Evolutionary conservation across 1,139 yeast genomes (phyloP).

Genomic region (Zygotorulaspora mrakii): DNA sequence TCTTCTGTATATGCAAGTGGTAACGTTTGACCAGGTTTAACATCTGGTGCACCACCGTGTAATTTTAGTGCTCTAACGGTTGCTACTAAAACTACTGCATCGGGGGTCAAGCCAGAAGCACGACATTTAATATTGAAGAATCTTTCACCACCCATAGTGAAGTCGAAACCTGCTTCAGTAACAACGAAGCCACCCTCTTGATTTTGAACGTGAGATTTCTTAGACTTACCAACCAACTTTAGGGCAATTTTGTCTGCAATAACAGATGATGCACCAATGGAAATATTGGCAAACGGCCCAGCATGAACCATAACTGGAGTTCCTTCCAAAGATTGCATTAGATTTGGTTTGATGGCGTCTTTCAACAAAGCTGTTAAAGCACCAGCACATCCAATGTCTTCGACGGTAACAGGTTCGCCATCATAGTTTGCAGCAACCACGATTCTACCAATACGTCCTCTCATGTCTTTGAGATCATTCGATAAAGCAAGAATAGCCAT

Average conservation of each 20-base stretch:
- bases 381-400: slow-evolving; percentile 78
- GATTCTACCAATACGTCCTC: slow-evolving; percentile 64
- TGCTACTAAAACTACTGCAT: slow-evolving; percentile 73
- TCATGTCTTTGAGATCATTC: slow-evolving; percentile 59
- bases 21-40: slow-evolving; percentile 73
- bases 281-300: slow-evolving; percentile 82
- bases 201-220: slow-evolving; percentile 46
- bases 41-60: slow-evolving; percentile 84
- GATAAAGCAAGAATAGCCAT: slow-evolving; percentile 81
- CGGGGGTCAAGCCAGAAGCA: slow-evolving; percentile 67
- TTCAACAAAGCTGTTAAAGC: slow-evolving; percentile 73
- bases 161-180: slow-evolving; percentile 83
- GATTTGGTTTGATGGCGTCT: slow-evolving; percentile 78
- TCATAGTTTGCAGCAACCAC: slow-evolving; percentile 64
- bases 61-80: slow-evolving; percentile 75
- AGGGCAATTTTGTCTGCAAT: slow-evolving; percentile 73
- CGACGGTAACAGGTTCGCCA: slow-evolving; percentile 69
- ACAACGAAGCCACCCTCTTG: slow-evolving; percentile 60
- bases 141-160: slow-evolving; percentile 87
- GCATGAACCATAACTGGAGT: slow-evolving; percentile 84
- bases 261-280: slow-evolving; percentile 80
- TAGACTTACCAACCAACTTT: slow-evolving; percentile 51
- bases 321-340: slow-evolving; percentile 84
- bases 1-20: slow-evolving; percentile 66
- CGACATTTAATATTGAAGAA: slow-evolving; percentile 77